Base-by-base conservation (phyloP, 1,284 basidiomycete genomes). In the Ustilago sp. region DNA sequence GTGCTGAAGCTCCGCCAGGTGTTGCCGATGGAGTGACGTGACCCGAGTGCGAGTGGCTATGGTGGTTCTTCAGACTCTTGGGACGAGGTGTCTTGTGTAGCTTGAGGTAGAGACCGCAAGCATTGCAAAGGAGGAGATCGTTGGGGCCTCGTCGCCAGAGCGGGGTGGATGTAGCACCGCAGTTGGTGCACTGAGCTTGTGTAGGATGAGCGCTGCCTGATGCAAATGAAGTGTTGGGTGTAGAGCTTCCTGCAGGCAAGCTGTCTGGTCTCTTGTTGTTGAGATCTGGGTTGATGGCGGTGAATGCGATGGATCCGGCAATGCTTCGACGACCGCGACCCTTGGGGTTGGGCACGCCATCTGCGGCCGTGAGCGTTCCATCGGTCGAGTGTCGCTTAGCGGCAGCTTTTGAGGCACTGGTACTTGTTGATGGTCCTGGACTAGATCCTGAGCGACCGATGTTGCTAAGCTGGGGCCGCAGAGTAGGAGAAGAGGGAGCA, bases 21-120 rank as follows among this genome's bases (percentile, higher is more conserved):
- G 76, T 78, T 9, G 76, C 76, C 23, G 76, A 78, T 0, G 76
- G 76, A 17, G 75, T 74, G 7, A 73, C 63, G 61, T 77, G 67
- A 8, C 77, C 68, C 35, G 79, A 75, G 43, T 78, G 68, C 58
- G 74, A 76, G 12, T 77, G 68, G 58, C 67, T 77, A 58, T 68
- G 71, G 38, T 78, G 73, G 43, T 71, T 84, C 68, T 80, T 80
- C 43, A 82, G 69, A 38, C 73, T 75, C 39, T 78, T 78, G 6
- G 83, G 83, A 19, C 83, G 74, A 9, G 82, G 82, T 9, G 72
- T 77, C 68, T 84, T 84, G 75, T 85, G 83, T 35, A 85, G 75
- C 59, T 84, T 84, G 13, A 81, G 74, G 52, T 83, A 84, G n/a
- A 85, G 74, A 9, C 83, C 83, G 51, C 83, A 85, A 0, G 83